Percentiles rank a stretch among this genome's conserved stretches.
phyloP scores from a whole-genome alignment of 2,329 filamentous ascomycete species.

The Geosmithia putterillii region DNA sequence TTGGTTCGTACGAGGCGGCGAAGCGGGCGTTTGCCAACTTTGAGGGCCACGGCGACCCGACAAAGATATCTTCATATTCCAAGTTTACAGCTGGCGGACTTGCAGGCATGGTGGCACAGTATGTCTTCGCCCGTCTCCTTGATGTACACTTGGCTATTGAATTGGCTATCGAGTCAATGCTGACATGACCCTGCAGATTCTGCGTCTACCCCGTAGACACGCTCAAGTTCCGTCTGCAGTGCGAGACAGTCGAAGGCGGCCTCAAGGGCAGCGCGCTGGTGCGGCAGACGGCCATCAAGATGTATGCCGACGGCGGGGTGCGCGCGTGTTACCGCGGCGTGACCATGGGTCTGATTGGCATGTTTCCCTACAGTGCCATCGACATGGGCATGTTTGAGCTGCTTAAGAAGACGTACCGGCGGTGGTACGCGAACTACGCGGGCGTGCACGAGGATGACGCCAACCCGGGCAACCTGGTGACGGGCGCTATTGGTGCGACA shows the following conservation, averaged over 20 bases:
- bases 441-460: slow-evolving; percentile 77
- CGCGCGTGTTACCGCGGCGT: slow-evolving; percentile 80
- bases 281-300: slow-evolving; percentile 69
- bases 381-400: slow-evolving; percentile 94
- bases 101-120: slow-evolving; percentile 91
- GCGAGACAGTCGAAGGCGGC: slow-evolving; percentile 80
- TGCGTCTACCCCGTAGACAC: slow-evolving; percentile 92
- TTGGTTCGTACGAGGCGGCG: slow-evolving; percentile 91
- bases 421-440: slow-evolving; percentile 54
- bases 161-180: too few relatives aligned
- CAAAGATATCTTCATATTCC: slow-evolving; percentile 66
- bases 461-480: slow-evolving; percentile 67
- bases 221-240: slow-evolving; percentile 76
- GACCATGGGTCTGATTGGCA: slow-evolving; percentile 85
- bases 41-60: slow-evolving; percentile 78
- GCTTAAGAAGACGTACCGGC: slow-evolving; percentile 64
- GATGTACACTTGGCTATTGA: not conserved
- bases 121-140: slow-evolving; percentile 21
- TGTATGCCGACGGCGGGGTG: slow-evolving; percentile 67
- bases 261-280: slow-evolving; percentile 75
- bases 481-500: slow-evolving; percentile 79
- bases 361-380: slow-evolving; percentile 96
- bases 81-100: slow-evolving; percentile 87
- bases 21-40: slow-evolving; percentile 77
- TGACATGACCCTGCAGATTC: slow-evolving; percentile 36